These are phyloP conservation scores for Xanthoconium stramineum DNA, from an alignment of 768 basidiomycete genomes.

Conservation along the genomic window DNA sequence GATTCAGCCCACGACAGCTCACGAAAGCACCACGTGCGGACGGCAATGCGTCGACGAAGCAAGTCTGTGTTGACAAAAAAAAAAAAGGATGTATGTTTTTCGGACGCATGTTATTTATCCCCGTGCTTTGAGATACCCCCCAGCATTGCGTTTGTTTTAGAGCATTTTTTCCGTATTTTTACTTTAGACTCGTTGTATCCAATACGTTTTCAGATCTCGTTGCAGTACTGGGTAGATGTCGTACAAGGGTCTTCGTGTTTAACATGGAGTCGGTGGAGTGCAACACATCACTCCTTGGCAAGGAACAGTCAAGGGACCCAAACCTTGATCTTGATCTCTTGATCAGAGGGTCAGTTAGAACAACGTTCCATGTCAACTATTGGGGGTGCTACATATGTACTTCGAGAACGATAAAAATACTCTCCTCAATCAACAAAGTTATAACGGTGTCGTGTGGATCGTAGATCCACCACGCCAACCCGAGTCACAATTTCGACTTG, in stretches of 20 bases:
- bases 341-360: no score
- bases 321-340: no score
- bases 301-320: no score
- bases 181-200: background rate
- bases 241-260: no score
- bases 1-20: background rate
- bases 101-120: no score
- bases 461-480: background rate
- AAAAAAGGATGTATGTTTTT: background rate
- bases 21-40: background rate
- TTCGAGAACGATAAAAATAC: no score
- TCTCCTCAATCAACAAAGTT: background rate
- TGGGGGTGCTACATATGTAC: no score
- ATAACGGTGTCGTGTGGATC: background rate
- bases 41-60: background rate
- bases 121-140: no score
- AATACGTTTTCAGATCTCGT: background rate
- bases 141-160: background rate
- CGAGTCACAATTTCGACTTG: conserved; percentile 53
- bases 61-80: background rate
- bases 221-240: no score
- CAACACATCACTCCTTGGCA: no score
- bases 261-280: no score
- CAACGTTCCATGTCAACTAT: no score
- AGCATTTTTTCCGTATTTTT: background rate